Conservation (phyloP, 768 basidiomycete genomes). For the Leccinum longicurvipes region DNA sequence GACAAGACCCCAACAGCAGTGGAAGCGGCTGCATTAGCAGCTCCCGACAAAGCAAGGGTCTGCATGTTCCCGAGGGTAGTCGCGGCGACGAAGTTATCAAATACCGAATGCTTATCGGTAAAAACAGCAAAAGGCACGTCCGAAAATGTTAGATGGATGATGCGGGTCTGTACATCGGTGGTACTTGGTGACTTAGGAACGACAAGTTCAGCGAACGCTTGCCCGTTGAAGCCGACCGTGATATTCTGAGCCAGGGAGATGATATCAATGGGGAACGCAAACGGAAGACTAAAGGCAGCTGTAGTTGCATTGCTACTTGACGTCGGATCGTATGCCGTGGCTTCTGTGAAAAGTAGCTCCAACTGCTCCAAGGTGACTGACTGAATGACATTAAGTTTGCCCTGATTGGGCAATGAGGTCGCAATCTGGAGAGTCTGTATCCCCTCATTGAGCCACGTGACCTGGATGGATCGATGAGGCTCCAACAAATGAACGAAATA, state of each 20-base stretch:
- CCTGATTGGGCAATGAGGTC: slow-evolving; percentile 61
- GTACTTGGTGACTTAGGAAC: slow-evolving; percentile 54
- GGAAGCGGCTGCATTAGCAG: slow-evolving; percentile 51
- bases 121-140: slow-evolving; percentile 59
- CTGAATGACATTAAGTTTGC: slow-evolving; percentile 59
- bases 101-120: slow-evolving; percentile 44
- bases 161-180: slow-evolving; percentile 60
- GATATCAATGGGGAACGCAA: slow-evolving; percentile 68
- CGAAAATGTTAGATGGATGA: slow-evolving; percentile 58
- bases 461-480: slow-evolving; percentile 33
- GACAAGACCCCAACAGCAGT: slow-evolving; percentile 66
- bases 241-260: slow-evolving; percentile 58
- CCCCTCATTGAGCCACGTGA: slow-evolving; percentile 69
- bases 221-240: slow-evolving; percentile 47
- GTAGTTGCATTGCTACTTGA: slow-evolving; percentile 59
- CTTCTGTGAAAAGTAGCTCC: slow-evolving; percentile 53
- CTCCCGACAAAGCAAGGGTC: slow-evolving; percentile 51
- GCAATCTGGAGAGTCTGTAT: slow-evolving; percentile 60
- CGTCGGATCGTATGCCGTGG: slow-evolving; percentile 54
- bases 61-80: slow-evolving; percentile 49
- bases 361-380: slow-evolving; percentile 60
- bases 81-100: slow-evolving; percentile 59
- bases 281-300: slow-evolving; percentile 65
- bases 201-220: slow-evolving; percentile 55
- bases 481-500: slow-evolving; percentile 3